Evolutionary conservation across 2,329 filamentous ascomycete species (phyloP).

Genomic region (Beauveria medogensis): DNA sequence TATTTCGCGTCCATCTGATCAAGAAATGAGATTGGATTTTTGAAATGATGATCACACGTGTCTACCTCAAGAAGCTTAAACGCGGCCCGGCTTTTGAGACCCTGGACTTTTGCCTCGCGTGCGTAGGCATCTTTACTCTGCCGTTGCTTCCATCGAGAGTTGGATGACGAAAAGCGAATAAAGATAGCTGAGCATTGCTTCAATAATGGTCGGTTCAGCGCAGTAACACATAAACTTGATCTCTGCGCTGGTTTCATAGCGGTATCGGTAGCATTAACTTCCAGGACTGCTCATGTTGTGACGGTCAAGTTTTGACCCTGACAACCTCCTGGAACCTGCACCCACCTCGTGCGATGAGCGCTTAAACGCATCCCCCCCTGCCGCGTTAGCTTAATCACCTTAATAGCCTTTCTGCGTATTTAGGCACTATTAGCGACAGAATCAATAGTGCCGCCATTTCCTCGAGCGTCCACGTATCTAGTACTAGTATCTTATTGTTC

Average conservation of each 20-base stretch:
- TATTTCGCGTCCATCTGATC: slow-evolving; percentile 72
- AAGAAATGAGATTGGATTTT: neutral
- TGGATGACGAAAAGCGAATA: slow-evolving; percentile 10
- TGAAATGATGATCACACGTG: neutral
- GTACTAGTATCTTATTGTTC: too few relatives aligned
- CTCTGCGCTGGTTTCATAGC: neutral
- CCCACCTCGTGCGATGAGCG: too few relatives aligned
- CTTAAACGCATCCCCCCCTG: too few relatives aligned
- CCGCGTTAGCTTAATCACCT: too few relatives aligned
- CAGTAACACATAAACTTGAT: neutral
- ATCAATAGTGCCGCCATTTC: too few relatives aligned
- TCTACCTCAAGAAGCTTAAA: slow-evolving; percentile 83
- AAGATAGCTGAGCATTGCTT: neutral
- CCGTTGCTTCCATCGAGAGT: slow-evolving; percentile 67
- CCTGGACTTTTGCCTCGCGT: slow-evolving; percentile 66
- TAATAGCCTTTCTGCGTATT: too few relatives aligned
- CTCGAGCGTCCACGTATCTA: too few relatives aligned
- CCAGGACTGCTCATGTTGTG: neutral
- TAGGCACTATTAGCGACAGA: too few relatives aligned
- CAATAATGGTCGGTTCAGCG: neutral
- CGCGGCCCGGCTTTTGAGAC: slow-evolving; percentile 81
- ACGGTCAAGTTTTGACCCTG: neutral
- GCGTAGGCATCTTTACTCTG: slow-evolving; percentile 67
- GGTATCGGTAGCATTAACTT: neutral
- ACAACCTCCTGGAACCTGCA: neutral